phyloP scores from a whole-genome alignment of 129 eudicot species.

The Gnaphalium uliginosum region DNA sequence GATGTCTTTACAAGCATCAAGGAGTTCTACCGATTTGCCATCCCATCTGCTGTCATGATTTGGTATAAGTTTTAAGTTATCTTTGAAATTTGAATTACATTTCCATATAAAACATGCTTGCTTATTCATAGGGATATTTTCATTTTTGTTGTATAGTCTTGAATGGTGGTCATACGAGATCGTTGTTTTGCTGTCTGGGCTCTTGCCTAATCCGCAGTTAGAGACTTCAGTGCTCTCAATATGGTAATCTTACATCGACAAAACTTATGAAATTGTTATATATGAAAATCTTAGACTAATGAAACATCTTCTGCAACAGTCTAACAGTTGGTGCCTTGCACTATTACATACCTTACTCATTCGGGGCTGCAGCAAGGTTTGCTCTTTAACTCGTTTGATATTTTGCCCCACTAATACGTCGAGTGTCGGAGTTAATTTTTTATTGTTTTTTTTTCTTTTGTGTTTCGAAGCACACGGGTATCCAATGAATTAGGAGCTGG shows the following conservation, averaged over 20 bases:
- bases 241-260: conserved; percentile 37
- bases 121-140: neutral
- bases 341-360: conserved; percentile 45
- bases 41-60: conserved; percentile 16
- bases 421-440: neutral
- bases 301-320: conserved; percentile 36
- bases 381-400: neutral
- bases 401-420: neutral
- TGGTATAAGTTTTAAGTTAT: neutral
- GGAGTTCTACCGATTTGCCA: neutral
- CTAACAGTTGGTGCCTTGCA: conserved; percentile 35
- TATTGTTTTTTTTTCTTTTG: too few relatives aligned
- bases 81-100: neutral
- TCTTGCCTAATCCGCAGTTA: conserved; percentile 58
- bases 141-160: conserved; percentile 31
- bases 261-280: neutral
- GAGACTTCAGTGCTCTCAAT: conserved; percentile 68
- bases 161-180: conserved; percentile 68
- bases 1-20: neutral
- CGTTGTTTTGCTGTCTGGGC: conserved; percentile 49
- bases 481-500: conserved; percentile 44
- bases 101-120: neutral
- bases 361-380: conserved; percentile 60
- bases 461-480: conserved; percentile 39
- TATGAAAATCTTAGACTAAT: neutral